phyloP scores from a whole-genome alignment of 495 filamentous ascomycete genomes.

The Jackrogersella multiformis region DNA sequence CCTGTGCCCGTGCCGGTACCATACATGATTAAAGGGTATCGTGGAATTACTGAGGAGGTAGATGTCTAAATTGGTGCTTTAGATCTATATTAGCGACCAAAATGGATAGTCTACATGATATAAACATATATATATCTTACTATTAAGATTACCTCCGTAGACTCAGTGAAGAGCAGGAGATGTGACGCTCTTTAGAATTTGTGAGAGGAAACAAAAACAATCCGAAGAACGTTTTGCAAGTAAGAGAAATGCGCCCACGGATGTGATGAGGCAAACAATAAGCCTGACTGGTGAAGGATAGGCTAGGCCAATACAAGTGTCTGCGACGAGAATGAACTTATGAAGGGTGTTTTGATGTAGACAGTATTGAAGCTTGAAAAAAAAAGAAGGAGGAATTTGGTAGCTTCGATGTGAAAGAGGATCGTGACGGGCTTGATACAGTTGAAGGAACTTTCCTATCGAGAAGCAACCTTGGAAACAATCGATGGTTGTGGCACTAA shows the following conservation, averaged over 20 bases:
- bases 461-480: conserved; percentile 1
- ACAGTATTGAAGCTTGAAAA: conserved; percentile 17
- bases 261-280: conserved; percentile 13
- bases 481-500: conserved; percentile 17
- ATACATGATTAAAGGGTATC: conserved; percentile 71
- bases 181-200: conserved; percentile 16
- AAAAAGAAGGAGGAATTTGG: conserved; percentile 13
- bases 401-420: conserved; percentile 12
- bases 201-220: conserved; percentile 23
- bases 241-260: conserved; percentile 13
- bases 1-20: conserved; percentile 81
- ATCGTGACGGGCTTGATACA: conserved; percentile 7
- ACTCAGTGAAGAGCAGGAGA: conserved; percentile 55
- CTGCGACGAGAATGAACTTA: conserved; percentile 11
- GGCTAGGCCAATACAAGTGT: conserved; percentile 13
- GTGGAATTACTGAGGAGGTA: conserved; percentile 11
- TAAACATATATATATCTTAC: conserved; percentile 19
- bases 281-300: conserved; percentile 7
- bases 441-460: conserved; percentile 16
- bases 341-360: conserved; percentile 5
- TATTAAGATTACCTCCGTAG: conserved; percentile 43
- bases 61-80: conserved; percentile 7
- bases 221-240: conserved; percentile 8
- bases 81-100: conserved; percentile 10
- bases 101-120: background rate